phyloP scores from a whole-genome alignment of 1,139 yeast genomes.

The Pichia inconspicua region DNA sequence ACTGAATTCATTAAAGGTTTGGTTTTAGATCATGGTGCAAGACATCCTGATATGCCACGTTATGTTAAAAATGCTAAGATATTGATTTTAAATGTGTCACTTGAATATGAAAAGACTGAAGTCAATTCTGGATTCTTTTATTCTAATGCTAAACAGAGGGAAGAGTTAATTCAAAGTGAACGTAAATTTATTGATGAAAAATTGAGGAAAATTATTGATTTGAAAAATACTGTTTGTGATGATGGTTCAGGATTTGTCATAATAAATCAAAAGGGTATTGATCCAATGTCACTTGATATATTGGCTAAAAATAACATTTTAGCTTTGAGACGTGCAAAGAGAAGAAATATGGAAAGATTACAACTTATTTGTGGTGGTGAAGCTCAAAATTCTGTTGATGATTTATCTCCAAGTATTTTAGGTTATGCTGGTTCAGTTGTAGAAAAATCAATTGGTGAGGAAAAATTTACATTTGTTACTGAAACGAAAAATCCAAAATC shows the following conservation, averaged over 20 bases:
- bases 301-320: conserved; percentile 88
- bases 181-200: conserved; percentile 93
- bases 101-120: conserved; percentile 97
- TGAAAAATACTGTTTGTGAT: conserved; percentile 86
- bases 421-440: conserved; percentile 90
- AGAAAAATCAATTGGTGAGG: conserved; percentile 93
- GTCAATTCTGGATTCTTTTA: conserved; percentile 95
- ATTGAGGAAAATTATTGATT: conserved; percentile 80
- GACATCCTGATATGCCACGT: conserved; percentile 99
- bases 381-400: conserved; percentile 97
- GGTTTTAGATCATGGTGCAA: conserved; percentile 95
- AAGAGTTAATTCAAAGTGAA: conserved; percentile 88
- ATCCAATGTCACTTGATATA: conserved; percentile 94
- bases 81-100: conserved; percentile 82
- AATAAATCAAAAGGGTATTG: conserved; percentile 94
- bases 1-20: conserved; percentile 82
- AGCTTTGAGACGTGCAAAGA: conserved; percentile 94
- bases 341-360: conserved; percentile 98
- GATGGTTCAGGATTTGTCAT: conserved; percentile 79
- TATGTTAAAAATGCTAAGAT: conserved; percentile 75
- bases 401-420: conserved; percentile 70
- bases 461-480: conserved; percentile 92
- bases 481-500: conserved; percentile 88
- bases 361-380: conserved; percentile 96
- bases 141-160: conserved; percentile 93